Evolutionary conservation across 306 rosid genomes (phyloP).

Genomic region (Lathyrus aphaca): DNA sequence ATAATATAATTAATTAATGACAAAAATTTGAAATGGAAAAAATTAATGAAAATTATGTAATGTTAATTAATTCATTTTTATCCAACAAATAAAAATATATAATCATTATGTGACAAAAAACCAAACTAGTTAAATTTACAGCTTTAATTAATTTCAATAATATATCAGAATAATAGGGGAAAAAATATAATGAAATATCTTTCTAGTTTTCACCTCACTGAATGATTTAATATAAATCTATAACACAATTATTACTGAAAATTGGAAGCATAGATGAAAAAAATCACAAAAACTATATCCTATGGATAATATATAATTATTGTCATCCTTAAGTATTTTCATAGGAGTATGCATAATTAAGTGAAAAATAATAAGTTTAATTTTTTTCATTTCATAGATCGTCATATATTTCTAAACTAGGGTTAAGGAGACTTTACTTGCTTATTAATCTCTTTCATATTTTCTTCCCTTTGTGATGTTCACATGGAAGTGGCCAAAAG

Average conservation of each 20-base stretch:
- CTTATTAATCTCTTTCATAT: neutral
- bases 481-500: conserved; percentile 30
- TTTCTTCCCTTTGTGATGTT: conserved; percentile 15
- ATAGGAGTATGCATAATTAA: neutral
- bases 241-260: neutral
- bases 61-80: too few species aligned
- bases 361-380: neutral
- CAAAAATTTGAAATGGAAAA: too few species aligned
- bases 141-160: neutral
- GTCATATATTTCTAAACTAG: conserved; percentile 33
- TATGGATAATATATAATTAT: neutral
- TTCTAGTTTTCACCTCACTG: neutral
- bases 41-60: too few species aligned
- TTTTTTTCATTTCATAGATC: conserved; percentile 2
- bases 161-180: neutral
- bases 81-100: too few species aligned
- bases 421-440: conserved; percentile 39
- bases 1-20: neutral
- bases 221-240: neutral
- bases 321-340: neutral
- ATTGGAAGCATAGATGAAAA: conserved; percentile 2
- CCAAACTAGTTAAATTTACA: neutral
- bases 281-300: neutral
- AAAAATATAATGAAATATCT: neutral
- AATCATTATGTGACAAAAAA: neutral